Evolutionary conservation across 352 stramenopile species (phyloP).

Genomic region (Lagenidium giganteum): DNA sequence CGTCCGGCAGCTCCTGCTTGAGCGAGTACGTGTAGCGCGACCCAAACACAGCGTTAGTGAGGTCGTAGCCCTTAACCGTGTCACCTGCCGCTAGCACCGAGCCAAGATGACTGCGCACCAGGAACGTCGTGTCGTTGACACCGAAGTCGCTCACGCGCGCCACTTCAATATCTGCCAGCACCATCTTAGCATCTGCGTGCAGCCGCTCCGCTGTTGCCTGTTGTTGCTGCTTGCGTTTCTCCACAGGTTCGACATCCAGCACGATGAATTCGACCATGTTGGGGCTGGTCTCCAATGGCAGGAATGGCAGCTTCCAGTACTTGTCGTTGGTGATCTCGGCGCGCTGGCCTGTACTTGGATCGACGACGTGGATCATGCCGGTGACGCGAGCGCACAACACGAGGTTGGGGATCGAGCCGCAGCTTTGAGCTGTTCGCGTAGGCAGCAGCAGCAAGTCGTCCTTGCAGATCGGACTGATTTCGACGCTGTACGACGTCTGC

Average conservation of each 20-base stretch:
- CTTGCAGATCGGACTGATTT: constrained; percentile 71
- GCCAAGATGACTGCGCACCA: constrained; percentile 59
- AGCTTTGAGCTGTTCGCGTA: constrained; percentile 46
- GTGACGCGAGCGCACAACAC: constrained; percentile 61
- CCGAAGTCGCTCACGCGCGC: constrained; percentile 67
- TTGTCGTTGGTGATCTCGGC: constrained; percentile 52
- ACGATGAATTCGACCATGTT: constrained; percentile 72
- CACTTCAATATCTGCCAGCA: constrained; percentile 65
- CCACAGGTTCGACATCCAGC: constrained; percentile 57
- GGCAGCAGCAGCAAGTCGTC: constrained; percentile 68
- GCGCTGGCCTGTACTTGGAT: constrained; percentile 44
- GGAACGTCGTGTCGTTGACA: constrained; percentile 74
- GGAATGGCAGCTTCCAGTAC: constrained; percentile 71
- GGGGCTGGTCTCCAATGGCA: constrained; percentile 43
- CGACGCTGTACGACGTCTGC: constrained; percentile 61
- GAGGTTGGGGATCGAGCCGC: constrained; percentile 53
- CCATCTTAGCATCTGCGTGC: constrained; percentile 9
- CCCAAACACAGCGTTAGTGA: constrained; percentile 50
- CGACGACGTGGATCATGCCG: constrained; percentile 52
- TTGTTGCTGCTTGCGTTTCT: constrained; percentile 6
- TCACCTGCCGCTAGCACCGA: constrained; percentile 50
- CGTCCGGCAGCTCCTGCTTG: constrained; percentile 58
- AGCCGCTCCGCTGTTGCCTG: neutral
- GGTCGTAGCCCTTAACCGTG: constrained; percentile 71
- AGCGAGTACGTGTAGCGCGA: constrained; percentile 31